A percentile compares a stretch with the other conserved stretches of the same genome.
These are phyloP conservation scores for Clitoria ternatea DNA, from an alignment of 306 rosid genomes.

Conservation along the genomic window DNA sequence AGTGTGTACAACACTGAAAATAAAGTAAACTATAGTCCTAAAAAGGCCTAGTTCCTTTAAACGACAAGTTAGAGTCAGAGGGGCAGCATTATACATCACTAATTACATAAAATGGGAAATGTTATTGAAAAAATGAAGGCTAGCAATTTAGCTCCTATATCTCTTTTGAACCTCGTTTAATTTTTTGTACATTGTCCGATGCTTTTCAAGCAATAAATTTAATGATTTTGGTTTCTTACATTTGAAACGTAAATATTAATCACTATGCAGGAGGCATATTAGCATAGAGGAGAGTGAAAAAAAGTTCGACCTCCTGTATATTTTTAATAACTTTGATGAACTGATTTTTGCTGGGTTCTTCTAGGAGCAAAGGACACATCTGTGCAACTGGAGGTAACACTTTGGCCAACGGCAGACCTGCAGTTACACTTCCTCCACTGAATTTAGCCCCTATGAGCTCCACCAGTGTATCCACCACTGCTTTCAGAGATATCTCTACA, in stretches of 20 bases:
- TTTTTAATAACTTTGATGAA: slow-evolving; percentile 57
- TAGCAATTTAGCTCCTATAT: slow-evolving; percentile 26
- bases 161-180: slow-evolving; percentile 29
- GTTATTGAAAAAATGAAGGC: slow-evolving; percentile 22
- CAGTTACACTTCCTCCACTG: slow-evolving; percentile 48
- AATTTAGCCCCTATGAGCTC: slow-evolving; percentile 53
- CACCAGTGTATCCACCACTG: slow-evolving; percentile 50
- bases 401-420: slow-evolving; percentile 68
- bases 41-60: slow-evolving; percentile 8
- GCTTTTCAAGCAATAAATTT: slow-evolving; percentile 29
- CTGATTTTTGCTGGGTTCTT: slow-evolving; percentile 62
- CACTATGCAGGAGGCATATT: slow-evolving; percentile 48
- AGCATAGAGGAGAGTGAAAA: slow-evolving; percentile 84
- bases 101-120: slow-evolving; percentile 19
- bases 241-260: slow-evolving; percentile 28
- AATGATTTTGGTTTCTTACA: slow-evolving; percentile 20
- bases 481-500: slow-evolving; percentile 56
- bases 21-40: neutral
- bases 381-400: slow-evolving; percentile 71
- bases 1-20: neutral
- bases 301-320: slow-evolving; percentile 71
- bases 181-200: slow-evolving; percentile 32
- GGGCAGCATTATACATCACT: slow-evolving; percentile 22
- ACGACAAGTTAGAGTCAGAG: slow-evolving; percentile 16
- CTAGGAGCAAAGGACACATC: slow-evolving; percentile 68